Evolutionary conservation across 768 basidiomycete genomes (phyloP), one percentile per base, ranked within the genome.

Genomic region (Leccinum uliginosum): DNA sequence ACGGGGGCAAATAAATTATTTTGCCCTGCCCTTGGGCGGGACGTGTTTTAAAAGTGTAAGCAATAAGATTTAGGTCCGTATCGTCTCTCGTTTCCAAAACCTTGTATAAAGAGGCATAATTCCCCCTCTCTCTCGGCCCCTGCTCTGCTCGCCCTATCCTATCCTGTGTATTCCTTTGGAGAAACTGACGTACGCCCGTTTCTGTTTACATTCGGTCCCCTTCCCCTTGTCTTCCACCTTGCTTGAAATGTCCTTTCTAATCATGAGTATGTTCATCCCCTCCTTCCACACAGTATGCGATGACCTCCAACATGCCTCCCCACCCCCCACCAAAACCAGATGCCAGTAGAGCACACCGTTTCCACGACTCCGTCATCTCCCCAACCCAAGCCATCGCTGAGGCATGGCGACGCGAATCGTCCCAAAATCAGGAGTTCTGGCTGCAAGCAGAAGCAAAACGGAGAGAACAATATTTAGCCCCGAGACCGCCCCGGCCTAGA

Each of bases 371-470:
- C 50, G 60, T 51, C 11, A 60, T 78, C 63, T 77, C 83, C 11
- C 82, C 83, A 35, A 81, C 82, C 4, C 81, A 84, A 59, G 78
- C 81, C 27, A 88, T 90, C 67, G 84, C 83, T 34, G 81, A 84
- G 43, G 83, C 83, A 53, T 89, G 87, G 87, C 80, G 78, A 65
- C 72, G 75, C 49, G 83, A 86, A 70, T 80, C 83, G n/a, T 57
- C 68, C 14, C 81, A 86, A 69, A 82, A 73, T 60, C 79, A 85
- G 67, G 78, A 81, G 53, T 75, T 71, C 59, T 89, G 87, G 87
- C 73, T 76, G 55, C 78, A 81, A 52, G 80, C 78, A 55, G 80
- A 80, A 58, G 76, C 79, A 54, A 79, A 76, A 60, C 69, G 72
- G 49, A 76, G 62, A 65, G 70, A 76, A 63, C 75, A 77, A 51